Base-by-base conservation (phyloP, 2,329 filamentous ascomycete species). In the Karstenula rhodostoma region DNA sequence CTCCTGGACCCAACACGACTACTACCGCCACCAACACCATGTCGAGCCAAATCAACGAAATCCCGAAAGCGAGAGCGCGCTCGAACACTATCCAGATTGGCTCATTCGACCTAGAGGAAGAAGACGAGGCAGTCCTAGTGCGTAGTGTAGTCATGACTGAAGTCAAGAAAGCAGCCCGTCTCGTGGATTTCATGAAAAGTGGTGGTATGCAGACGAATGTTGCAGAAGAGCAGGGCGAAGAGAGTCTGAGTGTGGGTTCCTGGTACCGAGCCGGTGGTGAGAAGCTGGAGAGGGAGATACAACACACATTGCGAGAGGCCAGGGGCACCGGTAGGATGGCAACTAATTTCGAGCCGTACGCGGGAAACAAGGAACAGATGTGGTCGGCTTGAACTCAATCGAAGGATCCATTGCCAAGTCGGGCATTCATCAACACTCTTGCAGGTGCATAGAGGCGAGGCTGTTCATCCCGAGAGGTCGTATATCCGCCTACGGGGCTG, bases 31-130 rank as follows among this genome's bases (percentile, higher is more conserved):
- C 35, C 15, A 52, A 22, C 37, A 10, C 27, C 12, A 12, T 25
- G n/a, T 22, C 47, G 22, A 32, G 22, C 12, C 29, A 9, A n/a
- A 10, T 7, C n/a, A 40, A 17, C 13, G 48, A 17, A 23, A 22
- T 7, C 2, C 50, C 35, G 12, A 44, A 5, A 35, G 12, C 27
- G 8, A 55, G 22, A 6, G 19, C 35, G 12, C 33, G 8, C 23
- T 5, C 40, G 12, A 55, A 42, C 12, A 35, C 29, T 7, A 47
- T 58, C 6, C 42, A 42, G 8, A 58, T 58, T 9, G 56, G 56
- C 10, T n/a, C 6, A 1, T 58, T 58, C 17, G 19, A 58, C 23
- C 6, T 58, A 4, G 49, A 48, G 12, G 49, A 53, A n/a, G 49
- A 58, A 33, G 56, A 58, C n/a, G 42, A 55, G 32, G 27, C 27